These are phyloP conservation scores for Lindgomyces ingoldianus DNA, from an alignment of 495 filamentous ascomycete genomes.

Conservation along the genomic window DNA sequence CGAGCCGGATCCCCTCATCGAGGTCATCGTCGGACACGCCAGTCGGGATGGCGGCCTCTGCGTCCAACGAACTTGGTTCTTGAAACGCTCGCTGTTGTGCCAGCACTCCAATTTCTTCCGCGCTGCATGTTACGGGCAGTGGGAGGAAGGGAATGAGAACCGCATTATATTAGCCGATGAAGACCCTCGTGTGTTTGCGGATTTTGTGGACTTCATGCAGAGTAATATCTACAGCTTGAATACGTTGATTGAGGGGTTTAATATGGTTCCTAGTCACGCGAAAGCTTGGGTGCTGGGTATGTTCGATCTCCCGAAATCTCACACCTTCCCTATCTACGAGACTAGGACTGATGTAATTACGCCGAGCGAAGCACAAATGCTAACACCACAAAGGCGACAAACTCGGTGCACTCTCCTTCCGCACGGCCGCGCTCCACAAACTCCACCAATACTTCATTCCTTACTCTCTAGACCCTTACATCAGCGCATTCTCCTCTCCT, in stretches of 20 bases:
- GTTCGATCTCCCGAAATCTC: too few relatives aligned
- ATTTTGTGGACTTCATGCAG: background rate
- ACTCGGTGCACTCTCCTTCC: background rate
- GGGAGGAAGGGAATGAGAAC: background rate
- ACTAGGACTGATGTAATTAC: too few relatives aligned
- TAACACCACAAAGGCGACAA: background rate
- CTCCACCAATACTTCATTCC: background rate
- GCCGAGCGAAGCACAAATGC: too few relatives aligned
- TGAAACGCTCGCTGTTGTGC: background rate
- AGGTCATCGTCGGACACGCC: background rate
- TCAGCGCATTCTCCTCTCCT: background rate
- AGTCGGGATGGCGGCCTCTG: background rate
- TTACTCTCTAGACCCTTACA: background rate
- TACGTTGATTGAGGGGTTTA: background rate
- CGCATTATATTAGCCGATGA: background rate
- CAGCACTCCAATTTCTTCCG: background rate
- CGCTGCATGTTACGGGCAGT: background rate
- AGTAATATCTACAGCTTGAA: background rate
- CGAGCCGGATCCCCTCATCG: background rate
- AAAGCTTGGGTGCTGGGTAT: background rate
- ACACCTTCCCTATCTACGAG: too few relatives aligned
- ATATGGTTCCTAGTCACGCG: background rate
- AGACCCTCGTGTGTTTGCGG: background rate
- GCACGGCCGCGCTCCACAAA: background rate
- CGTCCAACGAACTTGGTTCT: background rate